Percentiles rank a stretch among this genome's conserved stretches.
phyloP scores from a whole-genome alignment of 108 stramenopile species.

The Parietichytrium sp. region DNA sequence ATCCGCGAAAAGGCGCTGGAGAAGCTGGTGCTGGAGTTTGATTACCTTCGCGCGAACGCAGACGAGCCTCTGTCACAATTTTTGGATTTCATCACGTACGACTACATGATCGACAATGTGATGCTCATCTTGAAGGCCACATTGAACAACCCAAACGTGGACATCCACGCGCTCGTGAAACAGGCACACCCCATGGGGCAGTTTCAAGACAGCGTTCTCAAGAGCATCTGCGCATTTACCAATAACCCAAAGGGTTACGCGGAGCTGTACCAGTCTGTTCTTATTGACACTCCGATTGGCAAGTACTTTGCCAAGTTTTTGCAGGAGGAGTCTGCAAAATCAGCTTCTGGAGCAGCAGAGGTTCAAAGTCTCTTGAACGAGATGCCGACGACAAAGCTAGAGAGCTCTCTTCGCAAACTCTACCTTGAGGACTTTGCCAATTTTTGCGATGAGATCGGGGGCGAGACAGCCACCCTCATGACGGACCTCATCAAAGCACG shows the following conservation, averaged over 20 bases:
- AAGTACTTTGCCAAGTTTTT: constrained; percentile 88
- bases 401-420: constrained; percentile 92
- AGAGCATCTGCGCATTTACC: constrained; percentile 93
- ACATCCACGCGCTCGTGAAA: constrained; percentile 91
- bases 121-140: constrained; percentile 97
- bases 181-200: constrained; percentile 98
- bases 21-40: constrained; percentile 91
- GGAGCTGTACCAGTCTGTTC: constrained; percentile 95
- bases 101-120: constrained; percentile 99
- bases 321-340: constrained; percentile 66
- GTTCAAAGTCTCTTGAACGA: constrained; percentile 90
- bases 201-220: constrained; percentile 95
- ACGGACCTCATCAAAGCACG: constrained; percentile 86
- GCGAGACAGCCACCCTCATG: constrained; percentile 92
- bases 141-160: constrained; percentile 61
- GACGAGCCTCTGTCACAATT: constrained; percentile 91
- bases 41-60: constrained; percentile 92
- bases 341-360: constrained; percentile 50
- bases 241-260: constrained; percentile 84
- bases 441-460: constrained; percentile 78
- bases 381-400: constrained; percentile 97
- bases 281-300: constrained; percentile 97
- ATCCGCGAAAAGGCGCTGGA: constrained; percentile 27
- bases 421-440: constrained; percentile 93
- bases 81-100: constrained; percentile 97